Evolutionary conservation across 164 flowering plant species (phyloP).

Genomic region (Tinospora cordifolia): DNA sequence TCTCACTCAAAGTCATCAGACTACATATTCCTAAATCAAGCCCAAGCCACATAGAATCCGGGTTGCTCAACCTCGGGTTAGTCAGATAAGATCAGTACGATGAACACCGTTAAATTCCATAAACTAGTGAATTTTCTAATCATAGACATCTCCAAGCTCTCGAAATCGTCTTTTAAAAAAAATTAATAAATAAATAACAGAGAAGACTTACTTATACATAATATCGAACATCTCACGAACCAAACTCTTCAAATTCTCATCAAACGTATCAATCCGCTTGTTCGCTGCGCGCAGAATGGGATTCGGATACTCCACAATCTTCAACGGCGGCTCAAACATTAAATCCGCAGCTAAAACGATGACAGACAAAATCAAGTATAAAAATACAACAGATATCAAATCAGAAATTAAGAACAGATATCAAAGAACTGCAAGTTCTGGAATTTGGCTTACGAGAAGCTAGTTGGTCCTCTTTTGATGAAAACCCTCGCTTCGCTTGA

Average conservation of each 20-base stretch:
- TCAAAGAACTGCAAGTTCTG: not conserved
- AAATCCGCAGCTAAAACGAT: slow-evolving; percentile 58
- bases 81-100: too few species aligned
- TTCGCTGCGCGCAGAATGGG: slow-evolving; percentile 69
- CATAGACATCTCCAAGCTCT: not conserved
- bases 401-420: not conserved
- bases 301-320: slow-evolving; percentile 82
- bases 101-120: too few species aligned
- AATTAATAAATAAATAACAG: not conserved
- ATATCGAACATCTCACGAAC: slow-evolving; percentile 89
- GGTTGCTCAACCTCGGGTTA: too few species aligned
- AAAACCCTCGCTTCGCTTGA: slow-evolving; percentile 38
- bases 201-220: slow-evolving; percentile 77
- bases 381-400: not conserved
- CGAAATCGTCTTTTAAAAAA: too few species aligned
- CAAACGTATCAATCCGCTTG: slow-evolving; percentile 61
- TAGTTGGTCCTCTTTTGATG: slow-evolving; percentile 28
- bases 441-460: slow-evolving; percentile 47
- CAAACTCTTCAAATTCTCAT: slow-evolving; percentile 69
- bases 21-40: too few species aligned
- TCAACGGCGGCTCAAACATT: slow-evolving; percentile 53
- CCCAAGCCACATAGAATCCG: too few species aligned
- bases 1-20: too few species aligned
- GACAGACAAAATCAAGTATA: too few species aligned
- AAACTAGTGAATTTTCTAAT: too few species aligned